Evolutionary conservation across 2,329 filamentous ascomycete species (phyloP).

Genomic region (Amphichorda felina): DNA sequence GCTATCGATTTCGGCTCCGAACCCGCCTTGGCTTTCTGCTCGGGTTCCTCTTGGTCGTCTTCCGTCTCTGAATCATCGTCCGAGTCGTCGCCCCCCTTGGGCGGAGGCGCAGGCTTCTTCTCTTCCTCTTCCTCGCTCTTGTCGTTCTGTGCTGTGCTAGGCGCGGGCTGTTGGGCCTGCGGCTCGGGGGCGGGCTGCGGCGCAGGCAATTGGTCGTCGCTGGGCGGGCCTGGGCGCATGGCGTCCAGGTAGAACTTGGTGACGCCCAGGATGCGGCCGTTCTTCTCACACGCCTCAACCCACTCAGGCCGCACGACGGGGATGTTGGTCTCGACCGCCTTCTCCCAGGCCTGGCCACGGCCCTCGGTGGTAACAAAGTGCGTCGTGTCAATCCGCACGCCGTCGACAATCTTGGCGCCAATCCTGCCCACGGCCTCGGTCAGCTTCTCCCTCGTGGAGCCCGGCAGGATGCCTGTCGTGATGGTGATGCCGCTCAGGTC

Average conservation of each 20-base stretch:
- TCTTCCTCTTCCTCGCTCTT: constrained; percentile 16
- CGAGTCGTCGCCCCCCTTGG: constrained; percentile 15
- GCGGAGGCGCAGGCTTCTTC: constrained; percentile 6
- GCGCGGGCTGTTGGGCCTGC: constrained; percentile 5
- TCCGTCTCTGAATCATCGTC: constrained; percentile 11
- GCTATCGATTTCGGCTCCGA: constrained; percentile 14
- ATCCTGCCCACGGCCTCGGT: constrained; percentile 71
- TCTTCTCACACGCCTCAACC: constrained; percentile 92
- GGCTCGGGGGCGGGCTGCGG: constrained; percentile 7
- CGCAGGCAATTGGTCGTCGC: constrained; percentile 17
- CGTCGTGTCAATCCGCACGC: constrained; percentile 90
- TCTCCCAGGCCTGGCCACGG: constrained; percentile 83
- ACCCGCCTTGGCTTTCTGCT: constrained; percentile 6
- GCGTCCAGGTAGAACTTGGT: constrained; percentile 95
- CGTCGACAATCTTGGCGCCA: constrained; percentile 82
- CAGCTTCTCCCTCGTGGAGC: constrained; percentile 60
- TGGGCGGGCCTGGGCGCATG: constrained; percentile 31
- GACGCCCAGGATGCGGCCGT: constrained; percentile 85
- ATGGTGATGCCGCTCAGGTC: constrained; percentile 92
- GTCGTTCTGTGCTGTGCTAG: constrained; percentile 6
- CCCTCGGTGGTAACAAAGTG: constrained; percentile 97
- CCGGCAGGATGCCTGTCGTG: constrained; percentile 76
- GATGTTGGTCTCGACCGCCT: constrained; percentile 95
- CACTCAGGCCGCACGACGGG: constrained; percentile 94
- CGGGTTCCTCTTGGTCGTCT: constrained; percentile 11